Evolutionary conservation across 2,329 filamentous ascomycete genomes (phyloP), one percentile per base, ranked within the genome.

Genomic region (Ascochyta fabae): DNA sequence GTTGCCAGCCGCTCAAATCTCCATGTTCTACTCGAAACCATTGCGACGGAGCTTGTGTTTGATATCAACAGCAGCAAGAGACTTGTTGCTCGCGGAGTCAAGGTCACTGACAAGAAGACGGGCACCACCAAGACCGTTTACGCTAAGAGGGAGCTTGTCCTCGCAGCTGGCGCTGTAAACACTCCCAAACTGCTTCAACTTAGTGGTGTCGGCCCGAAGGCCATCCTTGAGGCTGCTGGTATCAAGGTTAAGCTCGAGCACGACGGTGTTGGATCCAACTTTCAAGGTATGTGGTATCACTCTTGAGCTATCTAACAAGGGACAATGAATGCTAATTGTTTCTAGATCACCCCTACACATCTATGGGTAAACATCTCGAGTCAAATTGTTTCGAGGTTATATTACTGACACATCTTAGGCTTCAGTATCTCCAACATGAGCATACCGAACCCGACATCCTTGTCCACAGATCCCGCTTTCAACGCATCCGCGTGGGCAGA

Each of bases 161-260:
- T 89, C 1, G 84, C 84, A 1, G 86, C 86, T 2, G 81, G 79
- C 24, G 74, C 68, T 84, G 26, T 80, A 82, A 64, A 86, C 83
- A 7, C 86, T 81, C 2, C 84, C 83, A 70, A 74, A 86, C 19
- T 79, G 86, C 16, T 75, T 8, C 69, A 73, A 23, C 58, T 67
- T 13, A 71, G 68, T 36, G 72, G 71, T 6, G 62, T 74, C 12
- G 72, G 72, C 4, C 70, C 70, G 12, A 67, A 58, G 36, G 51
- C 58, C 13, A 53, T 67, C 5, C 65, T 73, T 4, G 53, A 73
- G 15, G 64, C 64, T 23, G 67, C 68, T 19, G 65, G 65, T 1
- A 67, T 74, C 34, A 22, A 56, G 2, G 60, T 72, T 15, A 66
- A 62, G 48, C 50, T 68, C 31, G 71, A 58, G 2, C 61, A 68